Percentiles rank a stretch among this genome's conserved stretches.
Evolutionary conservation across 805 yeast species (phyloP).

Genomic region (Saccharomyces paradoxus): DNA sequence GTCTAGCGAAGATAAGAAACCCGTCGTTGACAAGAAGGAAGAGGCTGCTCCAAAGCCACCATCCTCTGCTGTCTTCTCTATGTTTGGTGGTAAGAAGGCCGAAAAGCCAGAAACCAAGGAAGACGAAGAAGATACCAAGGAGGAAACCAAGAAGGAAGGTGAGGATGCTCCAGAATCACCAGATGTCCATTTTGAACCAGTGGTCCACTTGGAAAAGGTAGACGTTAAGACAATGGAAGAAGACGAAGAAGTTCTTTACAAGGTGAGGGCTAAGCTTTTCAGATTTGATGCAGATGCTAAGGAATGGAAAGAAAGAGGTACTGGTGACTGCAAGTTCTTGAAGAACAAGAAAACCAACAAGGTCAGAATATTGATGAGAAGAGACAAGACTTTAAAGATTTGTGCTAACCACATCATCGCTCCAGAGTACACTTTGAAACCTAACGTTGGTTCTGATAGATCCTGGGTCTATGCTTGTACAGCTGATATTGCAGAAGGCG

Average conservation of each 20-base stretch:
- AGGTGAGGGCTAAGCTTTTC: slow-evolving; percentile 92
- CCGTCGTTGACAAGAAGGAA: slow-evolving; percentile 20
- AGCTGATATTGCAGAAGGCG: slow-evolving; percentile 92
- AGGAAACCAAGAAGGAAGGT: slow-evolving; percentile 27
- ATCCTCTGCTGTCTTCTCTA: slow-evolving; percentile 76
- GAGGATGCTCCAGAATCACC: slow-evolving; percentile 36
- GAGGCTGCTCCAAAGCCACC: slow-evolving; percentile 43
- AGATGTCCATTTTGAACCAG: slow-evolving; percentile 87
- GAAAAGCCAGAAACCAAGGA: slow-evolving; percentile 26
- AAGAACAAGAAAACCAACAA: slow-evolving; percentile 76
- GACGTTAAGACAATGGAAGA: slow-evolving; percentile 95
- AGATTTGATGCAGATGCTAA: slow-evolving; percentile 74
- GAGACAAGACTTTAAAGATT: slow-evolving; percentile 95
- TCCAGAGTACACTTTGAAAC: slow-evolving; percentile 73
- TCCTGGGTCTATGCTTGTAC: slow-evolving; percentile 96
- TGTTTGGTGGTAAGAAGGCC: slow-evolving; percentile 81
- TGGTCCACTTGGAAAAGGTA: slow-evolving; percentile 89
- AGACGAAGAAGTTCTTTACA: slow-evolving; percentile 71
- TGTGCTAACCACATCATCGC: slow-evolving; percentile 93
- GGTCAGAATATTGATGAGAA: slow-evolving; percentile 93
- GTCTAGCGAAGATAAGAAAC: slow-evolving; percentile 18
- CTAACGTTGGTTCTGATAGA: slow-evolving; percentile 95
- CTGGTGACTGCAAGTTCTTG: slow-evolving; percentile 94
- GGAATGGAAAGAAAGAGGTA: slow-evolving; percentile 99
- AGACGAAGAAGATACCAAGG: slow-evolving; percentile 20